Evolutionary conservation across 495 filamentous ascomycete genomes (phyloP).

Genomic region (Penicillium riverlandense): DNA sequence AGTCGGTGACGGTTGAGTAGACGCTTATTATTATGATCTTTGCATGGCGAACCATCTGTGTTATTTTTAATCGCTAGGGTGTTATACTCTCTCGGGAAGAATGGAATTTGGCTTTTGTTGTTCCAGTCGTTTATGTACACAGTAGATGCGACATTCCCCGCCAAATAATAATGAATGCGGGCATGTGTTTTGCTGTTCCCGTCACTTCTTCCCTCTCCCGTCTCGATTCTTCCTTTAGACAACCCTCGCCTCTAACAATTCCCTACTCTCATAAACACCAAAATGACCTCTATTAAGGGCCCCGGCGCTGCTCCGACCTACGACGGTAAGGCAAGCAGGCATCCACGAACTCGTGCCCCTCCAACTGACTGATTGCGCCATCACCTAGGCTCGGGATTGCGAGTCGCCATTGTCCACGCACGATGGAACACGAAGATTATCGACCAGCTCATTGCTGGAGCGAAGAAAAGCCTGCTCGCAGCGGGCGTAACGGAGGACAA

Average conservation of each 20-base stretch:
- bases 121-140: no score
- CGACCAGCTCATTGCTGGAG: conserved; percentile 68
- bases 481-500: conserved; percentile 81
- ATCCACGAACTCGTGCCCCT: not conserved
- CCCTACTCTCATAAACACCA: not conserved
- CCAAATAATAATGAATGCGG: no score
- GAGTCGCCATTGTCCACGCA: conserved; percentile 91
- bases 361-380: not conserved
- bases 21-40: conserved; percentile 4
- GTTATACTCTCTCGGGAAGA: conserved; percentile 9
- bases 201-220: not conserved
- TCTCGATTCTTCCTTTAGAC: not conserved
- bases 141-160: no score
- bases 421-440: conserved; percentile 86
- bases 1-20: conserved; percentile 98
- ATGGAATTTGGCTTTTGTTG: conserved; percentile 8
- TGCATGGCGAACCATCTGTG: not conserved
- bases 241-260: not conserved
- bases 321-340: conserved; percentile 34
- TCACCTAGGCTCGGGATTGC: conserved; percentile 63
- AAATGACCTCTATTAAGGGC: conserved; percentile 48
- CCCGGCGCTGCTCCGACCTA: conserved; percentile 45
- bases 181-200: not conserved
- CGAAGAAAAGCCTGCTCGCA: conserved; percentile 51
- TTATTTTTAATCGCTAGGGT: conserved; percentile 19